Evolutionary conservation across 306 rosid species (phyloP).

Genomic region (Rosa persica): DNA sequence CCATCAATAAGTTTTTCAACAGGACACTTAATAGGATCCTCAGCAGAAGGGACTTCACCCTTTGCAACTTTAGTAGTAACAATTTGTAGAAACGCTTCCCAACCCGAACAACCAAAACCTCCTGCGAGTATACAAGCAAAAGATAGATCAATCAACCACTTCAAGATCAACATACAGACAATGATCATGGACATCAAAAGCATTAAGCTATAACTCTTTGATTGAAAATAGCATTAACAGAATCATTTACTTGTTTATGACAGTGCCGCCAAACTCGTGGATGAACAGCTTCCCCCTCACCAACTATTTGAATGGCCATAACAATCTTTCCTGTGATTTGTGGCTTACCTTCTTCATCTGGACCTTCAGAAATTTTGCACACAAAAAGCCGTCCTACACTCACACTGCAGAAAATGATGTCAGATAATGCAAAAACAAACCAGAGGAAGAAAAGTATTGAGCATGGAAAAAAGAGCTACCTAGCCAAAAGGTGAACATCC

Average conservation of each 20-base stretch:
- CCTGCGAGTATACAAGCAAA: slow-evolving; percentile 43
- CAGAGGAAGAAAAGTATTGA: background rate
- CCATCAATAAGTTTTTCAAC: slow-evolving; percentile 89
- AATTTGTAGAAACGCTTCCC: slow-evolving; percentile 80
- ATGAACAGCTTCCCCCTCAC: slow-evolving; percentile 74
- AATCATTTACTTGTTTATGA: slow-evolving; percentile 79
- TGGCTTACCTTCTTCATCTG: slow-evolving; percentile 85
- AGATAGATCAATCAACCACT: too few relatives aligned
- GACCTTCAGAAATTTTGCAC: slow-evolving; percentile 95
- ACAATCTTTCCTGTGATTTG: slow-evolving; percentile 82
- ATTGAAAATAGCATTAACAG: background rate
- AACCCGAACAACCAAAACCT: slow-evolving; percentile 85
- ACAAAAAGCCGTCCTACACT: slow-evolving; percentile 67
- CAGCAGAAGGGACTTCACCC: slow-evolving; percentile 67
- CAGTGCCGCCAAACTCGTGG: slow-evolving; percentile 98
- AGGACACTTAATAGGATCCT: slow-evolving; percentile 73
- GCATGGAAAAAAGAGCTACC: slow-evolving; percentile 48
- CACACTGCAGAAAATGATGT: slow-evolving; percentile 48
- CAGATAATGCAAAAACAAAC: slow-evolving; percentile 20
- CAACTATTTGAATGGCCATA: slow-evolving; percentile 71
- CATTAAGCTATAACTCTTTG: background rate
- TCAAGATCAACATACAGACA: too few relatives aligned
- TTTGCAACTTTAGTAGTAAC: slow-evolving; percentile 89
- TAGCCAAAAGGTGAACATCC: slow-evolving; percentile 97
- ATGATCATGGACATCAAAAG: too few relatives aligned